A percentile compares a stretch with the other conserved stretches of the same genome.
These are phyloP conservation scores for Sonneratia alba DNA, from an alignment of 345 rosid genomes.

Conservation along the genomic window DNA sequence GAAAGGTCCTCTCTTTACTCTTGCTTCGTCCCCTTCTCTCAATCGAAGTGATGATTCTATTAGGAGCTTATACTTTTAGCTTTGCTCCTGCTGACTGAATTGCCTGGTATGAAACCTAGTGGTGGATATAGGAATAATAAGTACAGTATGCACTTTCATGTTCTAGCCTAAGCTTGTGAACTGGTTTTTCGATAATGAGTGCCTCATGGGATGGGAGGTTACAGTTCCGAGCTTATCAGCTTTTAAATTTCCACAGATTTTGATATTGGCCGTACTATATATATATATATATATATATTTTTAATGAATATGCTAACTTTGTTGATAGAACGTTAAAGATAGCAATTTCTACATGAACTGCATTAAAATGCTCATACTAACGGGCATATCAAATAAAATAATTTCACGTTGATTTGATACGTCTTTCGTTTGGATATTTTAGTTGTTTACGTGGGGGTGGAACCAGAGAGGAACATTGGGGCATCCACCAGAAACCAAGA, in stretches of 20 bases:
- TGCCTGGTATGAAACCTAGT: neutral
- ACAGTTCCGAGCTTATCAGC: neutral
- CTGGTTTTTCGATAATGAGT: neutral
- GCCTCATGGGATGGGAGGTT: neutral
- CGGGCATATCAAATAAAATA: neutral
- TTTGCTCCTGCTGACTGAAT: neutral
- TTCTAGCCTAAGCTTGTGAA: neutral
- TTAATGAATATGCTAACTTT: neutral
- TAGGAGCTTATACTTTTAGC: neutral
- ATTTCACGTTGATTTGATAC: conserved; percentile 1
- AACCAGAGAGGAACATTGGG: conserved; percentile 98
- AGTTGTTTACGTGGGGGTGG: conserved; percentile 99
- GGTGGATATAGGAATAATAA: neutral
- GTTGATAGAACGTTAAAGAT: neutral
- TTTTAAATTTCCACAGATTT: neutral
- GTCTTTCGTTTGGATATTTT: conserved; percentile 8
- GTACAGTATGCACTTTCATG: neutral
- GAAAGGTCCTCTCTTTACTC: conserved; percentile 44
- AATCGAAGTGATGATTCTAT: neutral
- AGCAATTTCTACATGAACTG: neutral
- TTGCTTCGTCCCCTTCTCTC: conserved; percentile 1
- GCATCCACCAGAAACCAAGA: conserved; percentile 83
- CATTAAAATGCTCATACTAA: neutral
- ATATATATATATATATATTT: no score
- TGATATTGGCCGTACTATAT: neutral